Conservation (phyloP, 441 rosid genomes). For the Erysimum pusillum region DNA sequence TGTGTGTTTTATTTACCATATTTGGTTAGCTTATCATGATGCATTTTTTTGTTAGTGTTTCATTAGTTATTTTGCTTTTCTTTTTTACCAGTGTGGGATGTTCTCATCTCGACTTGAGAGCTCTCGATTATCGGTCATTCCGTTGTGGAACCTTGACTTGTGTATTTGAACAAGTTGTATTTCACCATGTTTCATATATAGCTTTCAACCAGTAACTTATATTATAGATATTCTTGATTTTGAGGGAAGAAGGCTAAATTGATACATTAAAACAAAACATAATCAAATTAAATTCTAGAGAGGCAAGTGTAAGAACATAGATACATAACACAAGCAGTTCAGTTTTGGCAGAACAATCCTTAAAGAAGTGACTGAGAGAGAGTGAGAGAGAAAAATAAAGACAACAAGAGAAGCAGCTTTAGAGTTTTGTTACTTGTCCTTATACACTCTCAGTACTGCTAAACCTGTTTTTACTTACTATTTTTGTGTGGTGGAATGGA, state of each 20-base stretch:
- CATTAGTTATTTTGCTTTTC: neutral
- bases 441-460: constrained; percentile 36
- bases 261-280: constrained; percentile 9
- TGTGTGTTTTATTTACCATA: neutral
- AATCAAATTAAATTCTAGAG: constrained; percentile 15
- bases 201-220: neutral
- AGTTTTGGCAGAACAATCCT: constrained; percentile 33
- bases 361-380: constrained; percentile 16
- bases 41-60: neutral
- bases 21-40: neutral
- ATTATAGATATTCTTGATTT: constrained; percentile 2
- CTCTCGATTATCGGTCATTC: neutral
- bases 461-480: constrained; percentile 27
- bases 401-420: constrained; percentile 42
- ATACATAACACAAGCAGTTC: constrained; percentile 40
- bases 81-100: neutral
- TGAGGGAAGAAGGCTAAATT: neutral
- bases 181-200: neutral
- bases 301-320: constrained; percentile 28
- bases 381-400: constrained; percentile 24
- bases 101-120: neutral
- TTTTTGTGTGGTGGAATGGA: constrained; percentile 1
- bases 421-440: constrained; percentile 40
- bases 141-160: neutral
- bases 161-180: neutral